Conservation (phyloP, 208 protist genomes). For the Acanthamoeba polyphaga region DNA sequence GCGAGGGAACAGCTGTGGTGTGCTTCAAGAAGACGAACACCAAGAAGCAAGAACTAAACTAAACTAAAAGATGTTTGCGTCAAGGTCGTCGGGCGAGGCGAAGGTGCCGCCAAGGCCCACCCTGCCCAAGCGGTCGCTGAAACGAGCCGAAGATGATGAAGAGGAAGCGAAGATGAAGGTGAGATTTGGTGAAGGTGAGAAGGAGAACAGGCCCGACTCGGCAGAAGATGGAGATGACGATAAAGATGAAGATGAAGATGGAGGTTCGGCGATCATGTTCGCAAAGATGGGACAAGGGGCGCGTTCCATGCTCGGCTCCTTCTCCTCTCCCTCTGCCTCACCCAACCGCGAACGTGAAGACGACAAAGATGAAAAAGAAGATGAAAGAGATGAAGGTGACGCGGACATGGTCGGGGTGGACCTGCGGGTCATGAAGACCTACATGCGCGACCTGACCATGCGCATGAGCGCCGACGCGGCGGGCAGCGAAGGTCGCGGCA, state of each 20-base stretch:
- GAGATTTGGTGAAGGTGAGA: neutral
- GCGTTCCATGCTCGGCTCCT: neutral
- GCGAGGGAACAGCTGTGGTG: neutral
- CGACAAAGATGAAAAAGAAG: neutral
- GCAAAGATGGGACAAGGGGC: slow-evolving; percentile 2
- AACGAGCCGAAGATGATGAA: too few species aligned
- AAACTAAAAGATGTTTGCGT: neutral
- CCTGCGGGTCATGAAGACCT: slow-evolving; percentile 1
- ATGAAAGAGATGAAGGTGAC: neutral
- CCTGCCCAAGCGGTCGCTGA: neutral
- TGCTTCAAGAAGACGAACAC: neutral
- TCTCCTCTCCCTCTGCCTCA: neutral
- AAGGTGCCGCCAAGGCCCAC: neutral
- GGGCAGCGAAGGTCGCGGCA: neutral
- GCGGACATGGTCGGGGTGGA: neutral
- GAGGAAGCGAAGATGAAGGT: neutral
- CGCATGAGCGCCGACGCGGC: neutral
- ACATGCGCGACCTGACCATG: slow-evolving; percentile 45
- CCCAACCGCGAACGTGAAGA: neutral
- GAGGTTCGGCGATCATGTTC: neutral
- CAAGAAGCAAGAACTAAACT: too few species aligned
- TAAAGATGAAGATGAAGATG: neutral
- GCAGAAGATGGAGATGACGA: neutral
- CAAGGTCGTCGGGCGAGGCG: neutral
- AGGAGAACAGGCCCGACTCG: neutral